Evolutionary conservation across 78 protist species (phyloP).

Genomic region (Monocercomonoides exilis): DNA sequence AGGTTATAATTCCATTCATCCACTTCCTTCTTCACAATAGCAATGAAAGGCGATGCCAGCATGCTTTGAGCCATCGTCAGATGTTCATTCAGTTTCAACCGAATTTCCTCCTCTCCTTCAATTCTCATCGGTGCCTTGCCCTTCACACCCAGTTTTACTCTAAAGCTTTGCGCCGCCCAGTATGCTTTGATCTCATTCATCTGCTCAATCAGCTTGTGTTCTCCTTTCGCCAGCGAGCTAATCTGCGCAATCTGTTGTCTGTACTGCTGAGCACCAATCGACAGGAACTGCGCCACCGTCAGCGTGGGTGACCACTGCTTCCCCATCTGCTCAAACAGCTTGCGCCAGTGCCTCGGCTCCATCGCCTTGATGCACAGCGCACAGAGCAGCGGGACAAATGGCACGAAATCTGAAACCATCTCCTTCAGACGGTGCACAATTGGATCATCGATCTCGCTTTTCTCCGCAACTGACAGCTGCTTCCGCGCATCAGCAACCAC

Average conservation of each 20-base stretch:
- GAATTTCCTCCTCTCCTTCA: not conserved
- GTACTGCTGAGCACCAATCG: not conserved
- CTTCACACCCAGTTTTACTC: not conserved
- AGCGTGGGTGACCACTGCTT: not conserved
- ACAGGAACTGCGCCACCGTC: not conserved
- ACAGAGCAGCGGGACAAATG: not conserved
- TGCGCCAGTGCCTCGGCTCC: not conserved
- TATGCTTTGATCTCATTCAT: constrained; percentile 29
- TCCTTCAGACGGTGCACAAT: not conserved
- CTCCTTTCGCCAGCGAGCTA: constrained; percentile 47
- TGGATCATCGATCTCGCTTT: not conserved
- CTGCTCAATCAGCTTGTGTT: constrained; percentile 31
- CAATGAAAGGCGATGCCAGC: constrained; percentile 11
- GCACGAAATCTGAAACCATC: constrained; percentile 1
- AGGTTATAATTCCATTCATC: not conserved
- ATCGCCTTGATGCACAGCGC: constrained; percentile 2
- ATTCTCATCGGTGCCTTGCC: not conserved
- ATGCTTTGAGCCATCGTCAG: not conserved
- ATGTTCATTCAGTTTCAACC: not conserved
- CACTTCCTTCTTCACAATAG: not conserved
- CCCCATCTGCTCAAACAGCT: not conserved
- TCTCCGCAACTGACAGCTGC: not conserved
- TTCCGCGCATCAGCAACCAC: not conserved
- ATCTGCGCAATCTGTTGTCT: constrained; percentile 11
- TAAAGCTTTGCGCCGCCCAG: constrained; percentile 8